These are phyloP conservation scores for Urtica urens DNA, from an alignment of 306 rosid species.

Conservation along the genomic window DNA sequence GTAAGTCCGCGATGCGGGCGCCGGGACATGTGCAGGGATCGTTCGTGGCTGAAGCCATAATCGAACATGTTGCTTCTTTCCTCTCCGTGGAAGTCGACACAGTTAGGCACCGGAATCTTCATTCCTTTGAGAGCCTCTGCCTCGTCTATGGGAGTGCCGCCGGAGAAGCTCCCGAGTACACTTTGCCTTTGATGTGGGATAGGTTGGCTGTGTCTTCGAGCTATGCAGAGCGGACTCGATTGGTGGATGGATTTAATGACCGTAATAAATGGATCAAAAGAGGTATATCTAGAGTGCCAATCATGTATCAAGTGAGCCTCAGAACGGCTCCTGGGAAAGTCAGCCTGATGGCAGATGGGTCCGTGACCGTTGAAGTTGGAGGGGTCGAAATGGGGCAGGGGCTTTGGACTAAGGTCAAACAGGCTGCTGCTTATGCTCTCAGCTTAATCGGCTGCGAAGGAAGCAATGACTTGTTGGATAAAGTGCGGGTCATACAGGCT, in stretches of 20 bases:
- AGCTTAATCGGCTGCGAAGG: conserved; percentile 42
- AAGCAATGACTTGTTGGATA: conserved; percentile 35
- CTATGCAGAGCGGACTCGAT: conserved; percentile 37
- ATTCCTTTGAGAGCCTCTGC: conserved; percentile 51
- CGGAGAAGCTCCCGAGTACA: conserved; percentile 66
- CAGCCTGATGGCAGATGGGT: conserved; percentile 61
- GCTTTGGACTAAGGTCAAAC: conserved; percentile 95
- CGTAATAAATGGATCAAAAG: conserved; percentile 61
- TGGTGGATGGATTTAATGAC: conserved; percentile 51
- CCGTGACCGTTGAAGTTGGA: conserved; percentile 80
- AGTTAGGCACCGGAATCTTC: conserved; percentile 65
- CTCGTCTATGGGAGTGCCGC: conserved; percentile 33
- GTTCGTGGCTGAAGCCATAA: conserved; percentile 72
- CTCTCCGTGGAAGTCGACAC: conserved; percentile 63
- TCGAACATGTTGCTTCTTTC: conserved; percentile 71
- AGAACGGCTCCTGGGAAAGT: conserved; percentile 77
- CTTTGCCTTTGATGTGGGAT: conserved; percentile 74
- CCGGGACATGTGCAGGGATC: conserved; percentile 92
- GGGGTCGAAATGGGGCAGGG: conserved; percentile 94
- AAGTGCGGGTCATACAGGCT: conserved; percentile 64
- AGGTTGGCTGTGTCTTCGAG: conserved; percentile 46
- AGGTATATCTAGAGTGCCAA: conserved; percentile 74
- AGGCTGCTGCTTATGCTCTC: conserved; percentile 74
- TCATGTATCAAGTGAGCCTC: conserved; percentile 23
- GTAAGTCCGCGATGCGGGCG: conserved; percentile 86